phyloP scores from a whole-genome alignment of 2,329 filamentous ascomycete genomes.

The Lachnellula cervina region DNA sequence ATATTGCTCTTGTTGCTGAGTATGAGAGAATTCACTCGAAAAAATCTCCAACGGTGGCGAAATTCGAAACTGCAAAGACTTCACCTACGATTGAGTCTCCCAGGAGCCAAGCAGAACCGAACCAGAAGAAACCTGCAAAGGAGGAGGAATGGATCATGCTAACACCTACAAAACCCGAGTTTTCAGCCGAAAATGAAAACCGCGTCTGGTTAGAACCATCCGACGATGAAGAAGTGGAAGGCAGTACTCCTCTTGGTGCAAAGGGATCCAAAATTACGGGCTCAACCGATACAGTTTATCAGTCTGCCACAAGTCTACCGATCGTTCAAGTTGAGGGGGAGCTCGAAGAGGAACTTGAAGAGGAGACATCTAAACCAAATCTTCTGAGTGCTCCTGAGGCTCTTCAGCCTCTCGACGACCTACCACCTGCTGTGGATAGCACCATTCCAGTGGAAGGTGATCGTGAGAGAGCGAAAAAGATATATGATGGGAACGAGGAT shows the following conservation, averaged over 20 bases:
- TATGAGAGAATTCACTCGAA: constrained; percentile 27
- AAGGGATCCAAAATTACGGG: constrained; percentile 31
- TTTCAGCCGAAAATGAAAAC: constrained; percentile 17
- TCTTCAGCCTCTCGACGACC: constrained; percentile 14
- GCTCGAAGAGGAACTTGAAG: constrained; percentile 38
- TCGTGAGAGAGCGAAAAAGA: constrained; percentile 69
- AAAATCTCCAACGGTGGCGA: constrained; percentile 15
- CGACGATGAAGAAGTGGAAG: constrained; percentile 27
- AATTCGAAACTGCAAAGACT: constrained; percentile 4
- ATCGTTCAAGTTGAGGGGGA: constrained; percentile 46
- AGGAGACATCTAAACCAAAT: constrained; percentile 6
- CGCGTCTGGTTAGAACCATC: constrained; percentile 31
- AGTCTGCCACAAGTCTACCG: constrained; percentile 44
- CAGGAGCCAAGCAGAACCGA: constrained; percentile 13
- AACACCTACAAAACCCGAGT: constrained; percentile 20
- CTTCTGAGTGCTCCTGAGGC: constrained; percentile 31
- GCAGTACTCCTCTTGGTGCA: constrained; percentile 25
- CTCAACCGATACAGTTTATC: constrained; percentile 41
- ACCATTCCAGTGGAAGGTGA: constrained; percentile 48
- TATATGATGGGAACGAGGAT: constrained; percentile 80
- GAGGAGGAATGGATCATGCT: constrained; percentile 31
- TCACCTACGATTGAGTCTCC: constrained; percentile 17
- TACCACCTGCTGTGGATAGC: constrained; percentile 3
- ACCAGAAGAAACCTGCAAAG: constrained; percentile 14
- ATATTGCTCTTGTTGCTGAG: constrained; percentile 27